phyloP scores from a whole-genome alignment of 2,329 filamentous ascomycete species.

The Aspergillus sp. region DNA sequence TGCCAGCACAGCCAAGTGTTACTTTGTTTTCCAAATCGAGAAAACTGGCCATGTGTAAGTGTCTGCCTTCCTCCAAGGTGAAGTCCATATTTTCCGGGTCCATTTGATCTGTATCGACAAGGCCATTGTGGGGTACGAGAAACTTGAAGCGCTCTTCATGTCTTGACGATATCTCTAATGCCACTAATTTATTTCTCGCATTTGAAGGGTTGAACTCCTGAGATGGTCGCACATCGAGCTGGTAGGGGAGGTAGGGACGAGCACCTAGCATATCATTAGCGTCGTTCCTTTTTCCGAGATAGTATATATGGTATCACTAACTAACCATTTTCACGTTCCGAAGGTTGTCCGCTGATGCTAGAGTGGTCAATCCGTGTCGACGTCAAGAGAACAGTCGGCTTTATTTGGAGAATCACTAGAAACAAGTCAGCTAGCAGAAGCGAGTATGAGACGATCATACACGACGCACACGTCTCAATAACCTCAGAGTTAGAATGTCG shows the following conservation, averaged over 20 bases:
- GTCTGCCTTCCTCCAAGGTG: conserved; percentile 60
- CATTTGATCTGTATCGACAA: conserved; percentile 43
- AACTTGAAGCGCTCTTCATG: conserved; percentile 54
- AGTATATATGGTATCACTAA: conserved; percentile 9
- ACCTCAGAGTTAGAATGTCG: conserved; percentile 67
- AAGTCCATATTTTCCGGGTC: conserved; percentile 44
- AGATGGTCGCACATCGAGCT: conserved; percentile 67
- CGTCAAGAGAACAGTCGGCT: conserved; percentile 61
- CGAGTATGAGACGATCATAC: conserved; percentile 13
- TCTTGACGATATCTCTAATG: conserved; percentile 54
- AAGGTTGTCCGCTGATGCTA: conserved; percentile 41
- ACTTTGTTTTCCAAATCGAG: conserved; percentile 73
- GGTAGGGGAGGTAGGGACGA: conserved; percentile 56
- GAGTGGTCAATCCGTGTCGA: conserved; percentile 56
- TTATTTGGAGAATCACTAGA: conserved; percentile 60
- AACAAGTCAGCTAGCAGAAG: conserved; percentile 21
- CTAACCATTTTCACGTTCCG: conserved; percentile 40
- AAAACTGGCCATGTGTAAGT: conserved; percentile 67
- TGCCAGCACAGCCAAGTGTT: conserved; percentile 84
- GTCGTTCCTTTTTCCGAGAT: not conserved
- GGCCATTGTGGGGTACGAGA: conserved; percentile 60
- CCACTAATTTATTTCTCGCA: conserved; percentile 66
- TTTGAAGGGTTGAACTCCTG: conserved; percentile 70
- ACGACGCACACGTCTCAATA: conserved; percentile 55
- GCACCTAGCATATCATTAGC: conserved; percentile 36